Conservation (phyloP, 2,329 filamentous ascomycete genomes). For the Aureobasidium uvarum region DNA sequence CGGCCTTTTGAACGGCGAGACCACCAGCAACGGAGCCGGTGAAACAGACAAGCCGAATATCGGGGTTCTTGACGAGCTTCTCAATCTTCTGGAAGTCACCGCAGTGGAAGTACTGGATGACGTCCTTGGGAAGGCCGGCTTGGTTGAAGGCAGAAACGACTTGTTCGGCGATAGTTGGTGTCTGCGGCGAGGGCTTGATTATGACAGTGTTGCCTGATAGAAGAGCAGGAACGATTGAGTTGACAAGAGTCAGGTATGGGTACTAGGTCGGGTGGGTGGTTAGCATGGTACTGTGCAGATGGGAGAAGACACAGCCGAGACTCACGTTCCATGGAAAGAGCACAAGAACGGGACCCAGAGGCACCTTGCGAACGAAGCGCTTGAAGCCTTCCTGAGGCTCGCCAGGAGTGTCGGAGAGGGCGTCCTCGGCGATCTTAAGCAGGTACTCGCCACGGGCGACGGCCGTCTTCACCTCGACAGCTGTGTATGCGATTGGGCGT, state of each 20-base stretch:
- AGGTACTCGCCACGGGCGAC: slow-evolving; percentile 83
- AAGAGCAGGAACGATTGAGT: slow-evolving; percentile 88
- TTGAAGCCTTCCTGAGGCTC: slow-evolving; percentile 85
- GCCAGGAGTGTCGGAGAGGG: slow-evolving; percentile 74
- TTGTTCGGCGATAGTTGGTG: slow-evolving; percentile 86
- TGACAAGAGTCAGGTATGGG: slow-evolving; percentile 89
- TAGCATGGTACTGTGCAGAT: not conserved
- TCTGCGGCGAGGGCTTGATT: slow-evolving; percentile 92
- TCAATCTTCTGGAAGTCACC: slow-evolving; percentile 76
- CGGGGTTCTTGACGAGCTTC: slow-evolving; percentile 71
- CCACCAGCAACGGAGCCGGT: slow-evolving; percentile 90
- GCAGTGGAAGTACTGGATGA: slow-evolving; percentile 90
- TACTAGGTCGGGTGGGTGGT: slow-evolving; percentile 58
- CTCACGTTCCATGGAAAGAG: slow-evolving; percentile 96
- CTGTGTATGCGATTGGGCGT: slow-evolving; percentile 81
- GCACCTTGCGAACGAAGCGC: slow-evolving; percentile 83
- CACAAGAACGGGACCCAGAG: slow-evolving; percentile 81
- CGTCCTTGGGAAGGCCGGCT: slow-evolving; percentile 76
- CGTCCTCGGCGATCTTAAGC: slow-evolving; percentile 76
- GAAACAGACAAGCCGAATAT: slow-evolving; percentile 82
- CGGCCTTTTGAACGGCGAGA: slow-evolving; percentile 79
- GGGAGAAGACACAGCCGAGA: slow-evolving; percentile 34
- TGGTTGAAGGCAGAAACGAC: slow-evolving; percentile 72
- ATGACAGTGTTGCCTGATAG: slow-evolving; percentile 89
- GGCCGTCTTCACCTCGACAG: slow-evolving; percentile 79